phyloP scores from a whole-genome alignment of 441 rosid genomes.

The Eutrema salsugineum region DNA sequence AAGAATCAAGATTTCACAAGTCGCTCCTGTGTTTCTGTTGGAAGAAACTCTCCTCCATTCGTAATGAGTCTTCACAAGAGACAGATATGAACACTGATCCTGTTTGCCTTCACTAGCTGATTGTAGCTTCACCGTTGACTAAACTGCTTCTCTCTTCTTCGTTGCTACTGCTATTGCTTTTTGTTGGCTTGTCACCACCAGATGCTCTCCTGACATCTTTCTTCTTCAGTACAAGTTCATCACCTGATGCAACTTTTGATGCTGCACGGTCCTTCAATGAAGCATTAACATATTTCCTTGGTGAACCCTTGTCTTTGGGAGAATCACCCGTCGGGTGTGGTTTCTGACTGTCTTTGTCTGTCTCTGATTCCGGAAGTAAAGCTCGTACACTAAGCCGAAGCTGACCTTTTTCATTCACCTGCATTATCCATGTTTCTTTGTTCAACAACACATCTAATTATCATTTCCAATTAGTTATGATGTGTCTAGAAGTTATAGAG shows the following conservation, averaged over 20 bases:
- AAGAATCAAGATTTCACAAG: constrained; percentile 6
- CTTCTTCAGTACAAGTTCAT: constrained; percentile 44
- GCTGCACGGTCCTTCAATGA: constrained; percentile 41
- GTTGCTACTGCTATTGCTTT: constrained; percentile 40
- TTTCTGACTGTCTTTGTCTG: constrained; percentile 42
- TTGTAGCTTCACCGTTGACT: constrained; percentile 71
- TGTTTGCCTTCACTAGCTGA: constrained; percentile 39
- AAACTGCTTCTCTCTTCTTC: constrained; percentile 42
- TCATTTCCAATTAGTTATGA: constrained; percentile 10
- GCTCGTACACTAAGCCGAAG: constrained; percentile 93
- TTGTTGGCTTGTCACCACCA: constrained; percentile 42
- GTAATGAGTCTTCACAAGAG: constrained; percentile 2
- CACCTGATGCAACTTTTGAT: constrained; percentile 41
- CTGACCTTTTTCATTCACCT: constrained; percentile 97
- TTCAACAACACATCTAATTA: constrained; percentile 11
- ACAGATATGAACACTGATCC: constrained; percentile 13
- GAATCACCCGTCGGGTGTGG: constrained; percentile 34
- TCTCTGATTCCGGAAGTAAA: constrained; percentile 68
- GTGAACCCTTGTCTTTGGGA: constrained; percentile 35
- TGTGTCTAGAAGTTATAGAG: not conserved
- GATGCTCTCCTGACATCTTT: constrained; percentile 51
- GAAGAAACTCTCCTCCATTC: constrained; percentile 17
- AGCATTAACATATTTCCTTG: constrained; percentile 37
- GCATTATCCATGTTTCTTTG: constrained; percentile 23
- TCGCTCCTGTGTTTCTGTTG: constrained; percentile 14